Conservation (phyloP, 495 filamentous ascomycete genomes). For the Aspergillus ostianus region DNA sequence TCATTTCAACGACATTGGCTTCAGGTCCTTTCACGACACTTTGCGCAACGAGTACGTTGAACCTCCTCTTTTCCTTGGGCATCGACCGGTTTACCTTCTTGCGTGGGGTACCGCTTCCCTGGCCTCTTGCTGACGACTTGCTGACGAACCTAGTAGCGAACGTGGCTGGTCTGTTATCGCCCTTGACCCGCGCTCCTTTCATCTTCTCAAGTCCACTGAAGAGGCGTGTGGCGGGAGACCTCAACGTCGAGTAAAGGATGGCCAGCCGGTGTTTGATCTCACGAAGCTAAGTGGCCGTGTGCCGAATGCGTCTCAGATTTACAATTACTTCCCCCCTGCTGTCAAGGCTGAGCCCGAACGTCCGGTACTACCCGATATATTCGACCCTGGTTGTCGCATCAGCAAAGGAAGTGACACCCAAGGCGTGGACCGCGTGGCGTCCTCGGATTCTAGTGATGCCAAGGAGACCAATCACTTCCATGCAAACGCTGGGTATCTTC, state of each 20-base stretch:
- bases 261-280: constrained; percentile 30
- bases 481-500: constrained; percentile 6
- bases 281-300: constrained; percentile 25
- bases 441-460: background rate
- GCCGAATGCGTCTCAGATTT: constrained; percentile 29
- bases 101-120: background rate
- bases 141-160: constrained; percentile 20
- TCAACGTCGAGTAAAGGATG: constrained; percentile 15
- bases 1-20: constrained; percentile 26
- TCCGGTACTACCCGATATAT: constrained; percentile 29
- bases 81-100: background rate
- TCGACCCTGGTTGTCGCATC: constrained; percentile 29
- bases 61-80: background rate
- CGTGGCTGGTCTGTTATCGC: constrained; percentile 52
- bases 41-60: constrained; percentile 22
- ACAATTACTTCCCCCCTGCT: constrained; percentile 27
- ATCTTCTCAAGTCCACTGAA: constrained; percentile 25
- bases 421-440: background rate
- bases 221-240: constrained; percentile 49
- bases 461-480: constrained; percentile 2
- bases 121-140: constrained; percentile 3
- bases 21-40: constrained; percentile 18
- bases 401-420: constrained; percentile 4
- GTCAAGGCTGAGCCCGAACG: constrained; percentile 21
- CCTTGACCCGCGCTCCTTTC: constrained; percentile 49